A percentile compares a stretch with the other conserved stretches of the same genome.
These are phyloP conservation scores for Rhodotorula sp. DNA, from an alignment of 1,284 basidiomycete species.

Conservation along the genomic window DNA sequence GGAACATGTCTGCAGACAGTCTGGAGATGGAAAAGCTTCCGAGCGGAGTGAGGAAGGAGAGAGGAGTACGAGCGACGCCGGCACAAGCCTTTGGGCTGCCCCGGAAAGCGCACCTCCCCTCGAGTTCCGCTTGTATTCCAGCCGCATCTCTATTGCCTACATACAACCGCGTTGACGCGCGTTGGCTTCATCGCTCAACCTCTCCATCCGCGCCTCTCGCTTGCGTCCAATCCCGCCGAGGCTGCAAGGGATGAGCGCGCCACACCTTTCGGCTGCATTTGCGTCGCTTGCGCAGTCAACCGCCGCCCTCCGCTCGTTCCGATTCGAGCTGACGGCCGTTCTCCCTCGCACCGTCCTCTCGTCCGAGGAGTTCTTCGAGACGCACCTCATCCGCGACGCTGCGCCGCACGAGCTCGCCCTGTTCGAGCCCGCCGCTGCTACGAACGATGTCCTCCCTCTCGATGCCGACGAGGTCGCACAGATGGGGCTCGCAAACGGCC, in stretches of 20 bases:
- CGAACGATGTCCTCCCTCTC: neutral
- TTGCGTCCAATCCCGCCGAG: neutral
- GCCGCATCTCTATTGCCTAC: too few species aligned
- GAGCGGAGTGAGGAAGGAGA: neutral
- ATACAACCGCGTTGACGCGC: neutral
- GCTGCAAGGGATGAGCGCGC: neutral
- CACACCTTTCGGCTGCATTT: conserved; percentile 19
- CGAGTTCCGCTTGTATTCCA: too few species aligned
- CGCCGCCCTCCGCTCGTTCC: conserved; percentile 10
- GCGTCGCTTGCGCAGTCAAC: conserved; percentile 16
- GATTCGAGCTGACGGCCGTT: conserved; percentile 12
- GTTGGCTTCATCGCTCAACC: neutral
- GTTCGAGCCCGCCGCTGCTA: conserved; percentile 27
- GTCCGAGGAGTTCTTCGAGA: conserved; percentile 33
- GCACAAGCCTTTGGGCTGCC: neutral
- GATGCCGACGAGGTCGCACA: conserved; percentile 5
- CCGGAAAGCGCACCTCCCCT: neutral
- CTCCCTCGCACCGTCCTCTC: conserved; percentile 36
- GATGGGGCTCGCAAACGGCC: neutral
- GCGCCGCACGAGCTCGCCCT: conserved; percentile 39
- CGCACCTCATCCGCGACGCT: conserved; percentile 40
- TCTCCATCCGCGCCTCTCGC: neutral
- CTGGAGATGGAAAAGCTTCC: neutral
- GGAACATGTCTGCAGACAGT: too few species aligned
- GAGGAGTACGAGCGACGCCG: neutral